Evolutionary conservation across 2,329 filamentous ascomycete species (phyloP), one percentile per base, ranked within the genome.

Genomic region (Claviceps capensis): DNA sequence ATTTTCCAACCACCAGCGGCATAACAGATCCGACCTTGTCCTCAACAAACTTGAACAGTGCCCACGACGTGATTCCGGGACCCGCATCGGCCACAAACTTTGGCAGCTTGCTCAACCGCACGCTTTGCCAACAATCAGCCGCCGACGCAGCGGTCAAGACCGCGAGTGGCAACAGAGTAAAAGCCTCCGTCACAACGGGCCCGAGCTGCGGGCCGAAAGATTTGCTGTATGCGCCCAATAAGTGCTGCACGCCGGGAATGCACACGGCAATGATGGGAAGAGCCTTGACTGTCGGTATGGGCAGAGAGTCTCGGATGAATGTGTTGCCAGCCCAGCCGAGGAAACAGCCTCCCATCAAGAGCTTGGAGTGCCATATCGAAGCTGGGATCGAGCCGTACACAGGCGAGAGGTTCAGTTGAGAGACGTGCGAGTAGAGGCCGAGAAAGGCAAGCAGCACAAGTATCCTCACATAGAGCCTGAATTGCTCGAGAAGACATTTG

Each of bases 321-420:
- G 83, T 64, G 62, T 86, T 86, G 26, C 77, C 74, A 8, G 86
- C 76, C 78, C 87, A 87, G 37, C 88, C 88, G 16, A 82, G 66
- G 55, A 89, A 83, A 55, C 82, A 80, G 30, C 80, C 82, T 3
- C 78, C 70, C 59, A 81, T 81, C 56, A 88, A 71, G 54, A 82
- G 75, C 62, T 78, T 77, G 49, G 75, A 70, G 65, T 96, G 91
- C 65, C 83, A 85, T 57, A 84, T 73, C 1, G 79, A 77, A 1
- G 88, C 75, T 1, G 91, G 86, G 40, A 95, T 86, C 16, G 83
- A 82, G 50, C 93, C 93, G 67, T 94, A 97, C 11, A 94, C 85
- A 2, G 93, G 93, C 19, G 88, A 86, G 37, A 97, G 74, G 41
- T 79, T 83, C 56, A 89, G 74, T 63, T 88, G 81, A 1, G 86